Evolutionary conservation across 352 stramenopile species (phyloP).

Genomic region (Sclerospora graminicola): DNA sequence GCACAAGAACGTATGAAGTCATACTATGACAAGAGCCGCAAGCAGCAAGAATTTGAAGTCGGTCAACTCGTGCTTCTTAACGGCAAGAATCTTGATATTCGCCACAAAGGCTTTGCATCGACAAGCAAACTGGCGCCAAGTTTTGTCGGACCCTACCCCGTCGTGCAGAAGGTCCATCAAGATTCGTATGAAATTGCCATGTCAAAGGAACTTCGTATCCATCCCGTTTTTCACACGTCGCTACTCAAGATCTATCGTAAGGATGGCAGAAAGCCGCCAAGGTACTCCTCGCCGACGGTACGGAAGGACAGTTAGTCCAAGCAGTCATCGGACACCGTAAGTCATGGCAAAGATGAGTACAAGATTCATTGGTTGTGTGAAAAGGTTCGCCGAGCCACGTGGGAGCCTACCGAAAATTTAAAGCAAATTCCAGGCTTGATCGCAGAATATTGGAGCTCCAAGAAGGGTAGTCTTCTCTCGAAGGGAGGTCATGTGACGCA

Average conservation of each 20-base stretch:
- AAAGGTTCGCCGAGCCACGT: not conserved
- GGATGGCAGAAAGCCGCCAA: not conserved
- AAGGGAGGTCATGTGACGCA: slow-evolving; percentile 3
- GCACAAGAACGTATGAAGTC: slow-evolving; percentile 1
- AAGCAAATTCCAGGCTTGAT: slow-evolving; percentile 3
- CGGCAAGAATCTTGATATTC: slow-evolving; percentile 5
- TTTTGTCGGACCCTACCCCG: slow-evolving; percentile 3
- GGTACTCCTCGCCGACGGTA: slow-evolving; percentile 1
- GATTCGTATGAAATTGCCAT: slow-evolving; percentile 5
- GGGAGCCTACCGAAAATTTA: slow-evolving; percentile 1
- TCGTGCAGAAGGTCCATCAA: not conserved
- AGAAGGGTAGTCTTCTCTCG: slow-evolving; percentile 1
- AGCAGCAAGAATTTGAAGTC: not conserved
- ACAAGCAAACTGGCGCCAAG: slow-evolving; percentile 3
- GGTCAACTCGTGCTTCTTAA: not conserved
- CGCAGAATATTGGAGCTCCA: not conserved
- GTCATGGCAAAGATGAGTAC: not conserved
- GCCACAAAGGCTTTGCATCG: slow-evolving; percentile 2
- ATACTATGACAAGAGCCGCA: slow-evolving; percentile 1
- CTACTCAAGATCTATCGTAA: slow-evolving; percentile 2
- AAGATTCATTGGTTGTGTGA: slow-evolving; percentile 4
- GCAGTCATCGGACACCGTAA: slow-evolving; percentile 1
- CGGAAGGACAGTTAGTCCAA: slow-evolving; percentile 4
- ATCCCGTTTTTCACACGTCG: slow-evolving; percentile 7
- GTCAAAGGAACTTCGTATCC: slow-evolving; percentile 1